phyloP scores from a whole-genome alignment of 768 basidiomycete genomes.

The Collybiopsis confluens region DNA sequence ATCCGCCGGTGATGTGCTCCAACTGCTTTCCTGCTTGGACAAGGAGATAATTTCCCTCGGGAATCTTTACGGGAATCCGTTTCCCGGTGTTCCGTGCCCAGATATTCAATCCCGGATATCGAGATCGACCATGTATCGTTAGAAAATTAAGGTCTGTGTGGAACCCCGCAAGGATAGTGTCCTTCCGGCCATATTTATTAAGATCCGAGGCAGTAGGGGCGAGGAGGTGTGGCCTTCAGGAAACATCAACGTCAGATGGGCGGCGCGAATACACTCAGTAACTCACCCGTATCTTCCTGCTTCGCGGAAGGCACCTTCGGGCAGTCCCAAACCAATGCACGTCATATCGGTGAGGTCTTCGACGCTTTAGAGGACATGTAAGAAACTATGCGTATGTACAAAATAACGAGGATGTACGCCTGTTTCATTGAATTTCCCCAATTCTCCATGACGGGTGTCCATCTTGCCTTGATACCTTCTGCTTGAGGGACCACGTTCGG shows the following conservation, averaged over 20 bases:
- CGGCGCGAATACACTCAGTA: background rate
- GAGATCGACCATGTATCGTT: constrained; percentile 84
- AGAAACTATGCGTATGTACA: background rate
- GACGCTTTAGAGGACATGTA: constrained; percentile 46
- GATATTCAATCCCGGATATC: constrained; percentile 85
- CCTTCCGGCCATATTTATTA: constrained; percentile 65
- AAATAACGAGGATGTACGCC: constrained; percentile 51
- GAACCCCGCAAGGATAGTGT: constrained; percentile 90
- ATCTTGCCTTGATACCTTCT: constrained; percentile 49
- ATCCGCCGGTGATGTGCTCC: constrained; percentile 78
- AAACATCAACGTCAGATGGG: background rate
- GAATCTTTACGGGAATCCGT: constrained; percentile 83
- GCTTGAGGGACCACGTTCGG: constrained; percentile 79
- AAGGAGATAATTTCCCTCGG: constrained; percentile 74
- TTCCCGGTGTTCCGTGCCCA: constrained; percentile 95
- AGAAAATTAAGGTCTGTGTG: constrained; percentile 93
- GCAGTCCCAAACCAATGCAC: constrained; percentile 77
- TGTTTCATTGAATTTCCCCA: constrained; percentile 89
- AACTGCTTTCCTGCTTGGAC: constrained; percentile 97
- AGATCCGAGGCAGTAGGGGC: constrained; percentile 95
- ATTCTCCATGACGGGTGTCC: constrained; percentile 72
- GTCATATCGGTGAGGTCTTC: constrained; percentile 86
- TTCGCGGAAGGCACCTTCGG: constrained; percentile 62
- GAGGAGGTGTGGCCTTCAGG: constrained; percentile 71
- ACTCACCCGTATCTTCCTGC: constrained; percentile 83